Conservation (phyloP, 805 yeast species). For the Ogataea chonburiensis region DNA sequence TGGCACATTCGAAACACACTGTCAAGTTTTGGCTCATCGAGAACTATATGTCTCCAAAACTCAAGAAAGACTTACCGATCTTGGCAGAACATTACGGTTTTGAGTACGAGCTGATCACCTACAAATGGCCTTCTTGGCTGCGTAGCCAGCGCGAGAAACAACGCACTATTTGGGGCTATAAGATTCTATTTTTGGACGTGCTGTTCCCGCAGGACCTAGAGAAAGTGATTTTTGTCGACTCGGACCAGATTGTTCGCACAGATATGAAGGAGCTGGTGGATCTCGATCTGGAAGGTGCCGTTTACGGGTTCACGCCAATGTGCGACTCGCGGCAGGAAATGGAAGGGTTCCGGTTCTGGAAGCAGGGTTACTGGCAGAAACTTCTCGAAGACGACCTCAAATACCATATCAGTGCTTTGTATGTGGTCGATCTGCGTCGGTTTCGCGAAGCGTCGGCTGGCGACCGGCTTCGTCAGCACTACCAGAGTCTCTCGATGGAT, state of each 20-base stretch:
- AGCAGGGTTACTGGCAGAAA: slow-evolving; percentile 84
- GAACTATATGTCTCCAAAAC: slow-evolving; percentile 70
- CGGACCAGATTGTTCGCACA: slow-evolving; percentile 77
- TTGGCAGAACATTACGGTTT: slow-evolving; percentile 60
- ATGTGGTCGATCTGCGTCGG: slow-evolving; percentile 69
- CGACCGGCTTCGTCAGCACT: slow-evolving; percentile 76
- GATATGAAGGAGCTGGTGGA: slow-evolving; percentile 69
- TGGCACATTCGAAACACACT: slow-evolving; percentile 57
- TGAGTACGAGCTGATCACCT: slow-evolving; percentile 74
- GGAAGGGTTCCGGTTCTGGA: slow-evolving; percentile 91
- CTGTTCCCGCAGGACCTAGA: slow-evolving; percentile 76
- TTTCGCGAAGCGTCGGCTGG: slow-evolving; percentile 74
- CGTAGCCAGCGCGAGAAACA: slow-evolving; percentile 75
- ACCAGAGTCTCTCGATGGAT: slow-evolving; percentile 78
- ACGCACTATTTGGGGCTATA: slow-evolving; percentile 84
- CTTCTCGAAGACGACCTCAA: slow-evolving; percentile 54
- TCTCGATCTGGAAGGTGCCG: slow-evolving; percentile 71
- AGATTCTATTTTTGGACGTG: slow-evolving; percentile 82
- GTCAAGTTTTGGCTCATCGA: slow-evolving; percentile 88
- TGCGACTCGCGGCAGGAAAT: slow-evolving; percentile 74
- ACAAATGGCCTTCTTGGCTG: slow-evolving; percentile 93
- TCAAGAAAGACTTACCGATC: slow-evolving; percentile 57
- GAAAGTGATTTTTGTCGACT: slow-evolving; percentile 81
- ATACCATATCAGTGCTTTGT: slow-evolving; percentile 83
- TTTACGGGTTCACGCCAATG: slow-evolving; percentile 88